Evolutionary conservation across 2,329 filamentous ascomycete genomes (phyloP), one percentile per base, ranked within the genome.

Genomic region (Chaetomiaceae sp.): DNA sequence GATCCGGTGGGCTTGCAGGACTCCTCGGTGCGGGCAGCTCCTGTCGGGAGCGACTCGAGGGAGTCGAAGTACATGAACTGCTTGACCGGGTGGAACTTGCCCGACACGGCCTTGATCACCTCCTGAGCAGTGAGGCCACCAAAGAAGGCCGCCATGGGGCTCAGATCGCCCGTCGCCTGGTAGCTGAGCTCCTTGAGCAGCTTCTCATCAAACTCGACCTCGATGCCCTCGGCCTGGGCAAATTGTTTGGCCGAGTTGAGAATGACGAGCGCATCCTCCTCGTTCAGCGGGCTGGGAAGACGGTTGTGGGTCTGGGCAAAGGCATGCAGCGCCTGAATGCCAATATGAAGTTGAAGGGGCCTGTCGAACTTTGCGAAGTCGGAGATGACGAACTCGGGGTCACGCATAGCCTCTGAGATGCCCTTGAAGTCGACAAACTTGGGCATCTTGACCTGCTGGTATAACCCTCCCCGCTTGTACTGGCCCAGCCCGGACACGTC

Each of bases 31-130:
- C 93, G 85, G 57, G 79, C 76, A 39, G 77, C 79, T 14, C 81
- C 87, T 2, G 83, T 79, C 1, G 93, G 92, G 2, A 99, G 77
- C 9, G 93, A 96, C 70, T 99, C 93, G n/a, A 99, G 75, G 1
- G 93, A 96, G 70, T 99, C 93, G 62, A 96, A 95, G 75, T 99
- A 97, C 67, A 99, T 79, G 83, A 88, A 97, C 68, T 99, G 93
- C 60, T 87, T 80, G 58, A 97, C 85, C n/a, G 93, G 93, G 62
- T 89, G 83, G 73, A 99, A 99, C 71, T 99, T 99, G 60, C 93
- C 93, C 46, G 93, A 99, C 6, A 99, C 89, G 16, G 92, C 89
- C 72, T 99, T 99, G 55, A 99, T 79, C 19, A 96, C 86, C 69
- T 99, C 93, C 67, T 99, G 93, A 1, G 93, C 93, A 21, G 89